A percentile compares a stretch with the other conserved stretches of the same genome.
phyloP scores from a whole-genome alignment of 2,329 filamentous ascomycete species.

The Botrytis byssoidea region DNA sequence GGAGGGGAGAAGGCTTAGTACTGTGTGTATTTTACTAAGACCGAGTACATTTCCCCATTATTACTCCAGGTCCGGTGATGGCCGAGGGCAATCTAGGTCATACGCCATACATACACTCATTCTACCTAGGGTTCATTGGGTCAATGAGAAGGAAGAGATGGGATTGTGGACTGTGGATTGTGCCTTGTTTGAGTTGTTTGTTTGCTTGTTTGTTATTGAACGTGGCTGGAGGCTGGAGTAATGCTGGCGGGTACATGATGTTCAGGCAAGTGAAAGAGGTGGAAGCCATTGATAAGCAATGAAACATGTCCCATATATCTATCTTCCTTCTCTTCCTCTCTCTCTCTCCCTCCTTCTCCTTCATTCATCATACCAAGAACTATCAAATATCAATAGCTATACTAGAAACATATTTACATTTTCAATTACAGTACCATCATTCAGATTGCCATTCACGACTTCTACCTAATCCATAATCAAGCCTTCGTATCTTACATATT shows the following conservation, averaged over 20 bases:
- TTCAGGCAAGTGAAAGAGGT: background rate
- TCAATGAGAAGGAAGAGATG: background rate
- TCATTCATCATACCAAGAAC: background rate
- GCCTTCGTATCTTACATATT: background rate
- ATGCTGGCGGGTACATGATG: conserved; percentile 5
- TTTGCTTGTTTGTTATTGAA: background rate
- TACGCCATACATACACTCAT: background rate
- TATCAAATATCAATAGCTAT: background rate
- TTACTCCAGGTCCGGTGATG: conserved; percentile 7
- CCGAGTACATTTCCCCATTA: background rate
- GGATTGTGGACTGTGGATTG: background rate
- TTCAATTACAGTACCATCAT: background rate
- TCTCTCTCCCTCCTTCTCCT: background rate
- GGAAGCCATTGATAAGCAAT: conserved; percentile 6
- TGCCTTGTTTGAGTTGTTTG: conserved; percentile 3
- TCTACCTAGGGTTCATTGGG: background rate
- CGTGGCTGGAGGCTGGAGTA: background rate
- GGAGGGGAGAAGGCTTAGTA: background rate
- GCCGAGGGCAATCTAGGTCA: conserved; percentile 1
- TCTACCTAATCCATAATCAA: conserved; percentile 11
- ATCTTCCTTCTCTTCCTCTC: background rate
- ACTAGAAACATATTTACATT: background rate
- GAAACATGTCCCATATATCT: conserved; percentile 2
- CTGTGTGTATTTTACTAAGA: background rate
- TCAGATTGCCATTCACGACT: background rate